Base-by-base conservation (phyloP, 2,329 filamentous ascomycete genomes). In the Beauveria scarabaeidicola region DNA sequence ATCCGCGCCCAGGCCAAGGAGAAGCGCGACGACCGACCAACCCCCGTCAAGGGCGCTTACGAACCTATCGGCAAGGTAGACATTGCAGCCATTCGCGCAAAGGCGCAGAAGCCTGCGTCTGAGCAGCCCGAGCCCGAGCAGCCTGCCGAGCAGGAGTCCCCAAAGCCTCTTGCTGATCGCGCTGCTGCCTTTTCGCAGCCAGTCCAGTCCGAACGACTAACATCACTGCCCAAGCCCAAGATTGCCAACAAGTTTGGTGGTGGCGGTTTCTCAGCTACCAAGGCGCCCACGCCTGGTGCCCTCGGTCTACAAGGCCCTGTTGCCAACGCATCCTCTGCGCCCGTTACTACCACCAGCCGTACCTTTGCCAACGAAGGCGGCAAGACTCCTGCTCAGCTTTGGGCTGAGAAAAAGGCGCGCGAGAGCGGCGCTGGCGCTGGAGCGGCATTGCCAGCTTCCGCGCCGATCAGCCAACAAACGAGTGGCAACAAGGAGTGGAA, bases 1-100 rank as follows among this genome's bases (percentile, higher is more conserved):
- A 88, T 99, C 65, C 85, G 94, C 63, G 86, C 80, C 71, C 90
- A 82, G 77, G 91, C 75, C 69, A 86, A 79, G 78, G 86, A 78
- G 67, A 79, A 72, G 73, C 81, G 81, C 50, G 91, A 97, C 68
- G 89, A 96, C 65, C 82, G 91, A 59, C 94, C 94, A 3, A 83
- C 88, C 1, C 83, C 85, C 5, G 90, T 97, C 21, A 97, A 96
- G 75, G 94, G 94, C 46, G 84, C 92, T 25, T 99, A 99, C 69
- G 89, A 97, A 73, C 94, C 94, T 2, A 80, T 97, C 21, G 94
- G 94, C 51, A 97, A 97, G 75, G 93, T 99, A 10, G 94, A 99
- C 66, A 97, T 99, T 73, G 90, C 90, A 47, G 92, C 93, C 23
- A 97, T 99, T 69, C 85, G 90, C 64, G 88, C 93, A 23, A 88